phyloP scores from a whole-genome alignment of 2,329 filamentous ascomycete species.

The Xylariaceae sp. region DNA sequence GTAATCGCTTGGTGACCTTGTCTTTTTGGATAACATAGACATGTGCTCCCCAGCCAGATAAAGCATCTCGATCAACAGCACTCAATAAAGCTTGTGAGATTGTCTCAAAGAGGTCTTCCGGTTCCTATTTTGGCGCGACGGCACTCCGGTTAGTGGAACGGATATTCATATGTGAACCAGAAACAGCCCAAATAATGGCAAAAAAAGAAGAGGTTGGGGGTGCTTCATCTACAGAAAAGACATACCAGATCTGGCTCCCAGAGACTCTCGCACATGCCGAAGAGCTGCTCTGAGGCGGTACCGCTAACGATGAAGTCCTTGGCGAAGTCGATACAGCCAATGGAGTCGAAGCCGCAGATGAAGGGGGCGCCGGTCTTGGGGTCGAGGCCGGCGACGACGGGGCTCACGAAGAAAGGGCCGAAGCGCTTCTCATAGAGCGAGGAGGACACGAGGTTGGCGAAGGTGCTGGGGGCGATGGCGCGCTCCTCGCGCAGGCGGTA shows the following conservation, averaged over 20 bases:
- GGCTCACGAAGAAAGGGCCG: constrained; percentile 92
- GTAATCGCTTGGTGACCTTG: constrained; percentile 97
- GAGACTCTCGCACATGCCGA: constrained; percentile 95
- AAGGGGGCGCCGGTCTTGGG: constrained; percentile 92
- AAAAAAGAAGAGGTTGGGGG: neutral
- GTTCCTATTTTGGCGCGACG: constrained; percentile 61
- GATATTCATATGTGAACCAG: neutral
- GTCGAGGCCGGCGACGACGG: constrained; percentile 92
- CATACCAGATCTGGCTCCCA: constrained; percentile 96
- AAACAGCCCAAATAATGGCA: neutral
- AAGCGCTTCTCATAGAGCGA: constrained; percentile 94
- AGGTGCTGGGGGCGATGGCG: constrained; percentile 87
- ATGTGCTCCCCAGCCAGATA: constrained; percentile 97
- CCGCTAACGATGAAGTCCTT: constrained; percentile 99
- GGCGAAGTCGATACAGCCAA: constrained; percentile 98
- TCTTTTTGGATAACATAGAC: constrained; percentile 99
- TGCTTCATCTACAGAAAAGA: constrained; percentile 16
- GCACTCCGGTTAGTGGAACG: too few relatives aligned
- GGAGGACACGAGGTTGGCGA: constrained; percentile 91
- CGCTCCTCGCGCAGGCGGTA: constrained; percentile 98
- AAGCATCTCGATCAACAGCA: constrained; percentile 91
- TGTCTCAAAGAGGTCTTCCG: constrained; percentile 96
- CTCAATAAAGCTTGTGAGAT: constrained; percentile 94
- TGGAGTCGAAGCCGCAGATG: constrained; percentile 98
- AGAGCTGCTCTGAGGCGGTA: constrained; percentile 94